These are phyloP conservation scores for Leccinum griseonigrum DNA, from an alignment of 1,284 basidiomycete species.

Conservation along the genomic window DNA sequence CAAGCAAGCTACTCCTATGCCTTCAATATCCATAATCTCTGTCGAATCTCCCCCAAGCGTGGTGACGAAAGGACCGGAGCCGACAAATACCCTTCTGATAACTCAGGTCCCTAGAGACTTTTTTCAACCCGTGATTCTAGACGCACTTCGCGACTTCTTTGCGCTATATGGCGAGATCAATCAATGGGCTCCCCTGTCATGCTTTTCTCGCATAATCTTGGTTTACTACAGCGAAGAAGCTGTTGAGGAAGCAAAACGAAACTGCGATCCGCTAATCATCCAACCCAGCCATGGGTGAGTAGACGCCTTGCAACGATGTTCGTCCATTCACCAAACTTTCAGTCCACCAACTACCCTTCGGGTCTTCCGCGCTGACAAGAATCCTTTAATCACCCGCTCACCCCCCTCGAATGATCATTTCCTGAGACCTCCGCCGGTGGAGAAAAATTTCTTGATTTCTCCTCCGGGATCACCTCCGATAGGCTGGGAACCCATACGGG, in stretches of 20 bases:
- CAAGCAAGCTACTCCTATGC: slow-evolving; percentile 18
- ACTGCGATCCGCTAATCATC: slow-evolving; percentile 60
- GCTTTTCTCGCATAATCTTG: slow-evolving; percentile 77
- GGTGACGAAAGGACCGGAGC: slow-evolving; percentile 21
- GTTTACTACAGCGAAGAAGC: slow-evolving; percentile 68
- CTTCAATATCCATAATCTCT: slow-evolving; percentile 30
- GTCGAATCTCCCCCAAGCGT: slow-evolving; percentile 14
- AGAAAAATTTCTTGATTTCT: slow-evolving; percentile 96
- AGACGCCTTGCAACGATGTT: slow-evolving; percentile 1
- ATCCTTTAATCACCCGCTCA: slow-evolving; percentile 53
- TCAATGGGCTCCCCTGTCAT: slow-evolving; percentile 84
- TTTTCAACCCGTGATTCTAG: slow-evolving; percentile 66
- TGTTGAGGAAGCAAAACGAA: slow-evolving; percentile 63
- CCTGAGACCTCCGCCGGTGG: slow-evolving; percentile 74
- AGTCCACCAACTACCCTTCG: slow-evolving; percentile 61
- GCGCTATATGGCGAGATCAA: slow-evolving; percentile 71
- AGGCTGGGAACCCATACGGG: slow-evolving; percentile 91
- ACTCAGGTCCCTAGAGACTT: slow-evolving; percentile 63
- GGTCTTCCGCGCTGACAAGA: slow-evolving; percentile 78
- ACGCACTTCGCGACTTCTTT: slow-evolving; percentile 71
- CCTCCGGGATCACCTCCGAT: slow-evolving; percentile 98
- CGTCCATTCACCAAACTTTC: slow-evolving; percentile 9
- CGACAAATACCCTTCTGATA: slow-evolving; percentile 70
- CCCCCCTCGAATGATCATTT: slow-evolving; percentile 46
- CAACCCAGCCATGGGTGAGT: slow-evolving; percentile 52